Base-by-base conservation (phyloP, 2,329 filamentous ascomycete species). In the Sporothrix luriei region DNA sequence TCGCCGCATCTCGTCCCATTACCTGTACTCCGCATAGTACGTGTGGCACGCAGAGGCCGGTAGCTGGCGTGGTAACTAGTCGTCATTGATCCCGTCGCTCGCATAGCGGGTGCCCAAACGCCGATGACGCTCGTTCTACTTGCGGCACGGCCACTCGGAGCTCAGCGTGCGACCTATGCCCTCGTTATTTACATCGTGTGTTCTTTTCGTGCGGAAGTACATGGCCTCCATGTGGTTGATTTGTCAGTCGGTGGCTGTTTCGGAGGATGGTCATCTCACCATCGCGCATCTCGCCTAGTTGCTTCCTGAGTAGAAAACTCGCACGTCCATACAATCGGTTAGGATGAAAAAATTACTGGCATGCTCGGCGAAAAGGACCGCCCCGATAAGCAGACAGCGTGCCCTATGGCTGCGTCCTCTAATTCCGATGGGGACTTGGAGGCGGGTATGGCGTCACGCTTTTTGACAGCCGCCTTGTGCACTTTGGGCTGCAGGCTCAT, bases 101-200 rank as follows among this genome's bases (percentile, higher is more conserved):
- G 79, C 16, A 91, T 79, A 69, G 92, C 90, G 1, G 87, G 88
- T 14, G 85, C 80, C 33, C 64, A 72, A 0, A 86, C 81, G 61
- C 84, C 80, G 0, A 90, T 91, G 1, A 91, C 87, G 73, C 91
- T 91, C 0, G 88, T 91, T 72, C 91, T 91, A 29, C 61, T 26
- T 16, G 73, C 91, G 89, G 0, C 89, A 74, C 85, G 86, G 0
- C 90, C 89, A 0, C 89, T 91, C 83, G 87, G 1, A 91, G 76
- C 13, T 84, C 86, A 2, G 89, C 89, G 2, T 90, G 82, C 0
- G 88, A 87, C 0, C 21, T 14, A 33, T 54, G 48, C 48, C 48
- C 19, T 52, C 40, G 38, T 24, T 54, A 14, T 54, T 49, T 4
- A 66, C 33, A 33, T 33, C 6, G 33, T 7, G 9, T 11, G 40